These are phyloP conservation scores for Proteromonas lacertae DNA, from an alignment of 352 stramenopile species.

Conservation along the genomic window DNA sequence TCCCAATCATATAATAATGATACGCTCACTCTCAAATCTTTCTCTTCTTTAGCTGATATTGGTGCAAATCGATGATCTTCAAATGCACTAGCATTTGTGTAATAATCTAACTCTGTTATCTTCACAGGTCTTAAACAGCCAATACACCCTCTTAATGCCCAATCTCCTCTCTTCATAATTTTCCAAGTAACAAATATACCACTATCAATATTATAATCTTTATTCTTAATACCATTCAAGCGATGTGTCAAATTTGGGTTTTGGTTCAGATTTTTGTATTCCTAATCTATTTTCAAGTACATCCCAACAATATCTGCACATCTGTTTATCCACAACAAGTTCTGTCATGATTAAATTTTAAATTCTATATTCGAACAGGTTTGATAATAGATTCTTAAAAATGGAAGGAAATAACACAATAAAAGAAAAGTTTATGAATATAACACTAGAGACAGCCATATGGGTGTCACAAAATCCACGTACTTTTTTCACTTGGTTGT, in stretches of 20 bases:
- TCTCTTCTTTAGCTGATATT: neutral
- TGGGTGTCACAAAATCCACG: too few species aligned
- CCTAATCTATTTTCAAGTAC: neutral
- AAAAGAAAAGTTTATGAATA: too few species aligned
- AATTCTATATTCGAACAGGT: too few species aligned
- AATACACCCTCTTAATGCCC: neutral
- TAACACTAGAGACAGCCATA: too few species aligned
- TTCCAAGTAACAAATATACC: neutral
- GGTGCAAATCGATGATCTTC: neutral
- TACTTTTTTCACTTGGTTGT: too few species aligned
- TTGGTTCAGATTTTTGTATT: neutral
- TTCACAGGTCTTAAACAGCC: neutral
- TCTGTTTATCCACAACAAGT: neutral
- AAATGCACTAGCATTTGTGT: neutral
- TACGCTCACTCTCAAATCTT: neutral
- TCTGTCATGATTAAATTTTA: neutral
- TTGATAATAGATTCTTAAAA: too few species aligned
- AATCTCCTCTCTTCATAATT: neutral
- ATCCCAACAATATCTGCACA: neutral
- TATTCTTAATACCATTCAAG: too few species aligned
- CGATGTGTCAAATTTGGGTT: neutral
- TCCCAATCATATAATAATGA: neutral
- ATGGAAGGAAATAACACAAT: too few species aligned
- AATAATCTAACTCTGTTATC: neutral
- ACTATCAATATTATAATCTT: too few species aligned